phyloP scores from a whole-genome alignment of 2,329 filamentous ascomycete genomes.

The Leptographium lundbergii region DNA sequence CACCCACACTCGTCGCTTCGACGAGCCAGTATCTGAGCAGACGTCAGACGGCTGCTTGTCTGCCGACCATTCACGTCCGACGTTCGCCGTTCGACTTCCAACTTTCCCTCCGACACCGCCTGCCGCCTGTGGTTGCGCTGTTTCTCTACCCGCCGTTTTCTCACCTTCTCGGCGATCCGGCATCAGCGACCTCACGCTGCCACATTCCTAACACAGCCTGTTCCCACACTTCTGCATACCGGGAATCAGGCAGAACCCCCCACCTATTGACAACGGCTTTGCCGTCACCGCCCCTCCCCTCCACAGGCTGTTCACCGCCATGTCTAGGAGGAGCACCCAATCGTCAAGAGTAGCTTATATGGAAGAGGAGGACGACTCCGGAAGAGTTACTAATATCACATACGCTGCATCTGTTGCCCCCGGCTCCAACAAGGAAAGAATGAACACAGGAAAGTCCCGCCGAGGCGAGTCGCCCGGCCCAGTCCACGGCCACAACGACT shows the following conservation, averaged over 20 bases:
- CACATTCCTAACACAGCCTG: not conserved
- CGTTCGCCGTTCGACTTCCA: not conserved
- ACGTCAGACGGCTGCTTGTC: not conserved
- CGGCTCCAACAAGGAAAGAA: conserved; percentile 33
- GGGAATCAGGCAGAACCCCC: not conserved
- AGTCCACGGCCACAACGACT: conserved; percentile 24
- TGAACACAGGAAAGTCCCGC: conserved; percentile 34
- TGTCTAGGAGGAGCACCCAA: conserved; percentile 24
- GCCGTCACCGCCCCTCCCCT: not conserved
- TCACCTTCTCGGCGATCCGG: not conserved
- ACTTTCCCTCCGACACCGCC: not conserved
- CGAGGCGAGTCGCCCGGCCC: conserved; percentile 26
- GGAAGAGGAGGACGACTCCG: conserved; percentile 39
- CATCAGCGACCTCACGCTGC: not conserved
- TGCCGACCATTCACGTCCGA: not conserved
- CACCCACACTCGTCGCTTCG: not conserved
- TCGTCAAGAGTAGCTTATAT: conserved; percentile 28
- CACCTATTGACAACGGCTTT: not conserved
- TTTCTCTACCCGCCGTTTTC: not conserved
- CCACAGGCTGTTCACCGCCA: conserved; percentile 13
- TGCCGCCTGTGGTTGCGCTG: not conserved
- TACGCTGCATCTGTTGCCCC: conserved; percentile 37
- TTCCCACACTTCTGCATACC: not conserved
- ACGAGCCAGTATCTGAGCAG: not conserved
- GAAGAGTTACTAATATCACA: conserved; percentile 23